Evolutionary conservation across 768 basidiomycete genomes (phyloP).

Genomic region (Brasilioporus rufonigricans): DNA sequence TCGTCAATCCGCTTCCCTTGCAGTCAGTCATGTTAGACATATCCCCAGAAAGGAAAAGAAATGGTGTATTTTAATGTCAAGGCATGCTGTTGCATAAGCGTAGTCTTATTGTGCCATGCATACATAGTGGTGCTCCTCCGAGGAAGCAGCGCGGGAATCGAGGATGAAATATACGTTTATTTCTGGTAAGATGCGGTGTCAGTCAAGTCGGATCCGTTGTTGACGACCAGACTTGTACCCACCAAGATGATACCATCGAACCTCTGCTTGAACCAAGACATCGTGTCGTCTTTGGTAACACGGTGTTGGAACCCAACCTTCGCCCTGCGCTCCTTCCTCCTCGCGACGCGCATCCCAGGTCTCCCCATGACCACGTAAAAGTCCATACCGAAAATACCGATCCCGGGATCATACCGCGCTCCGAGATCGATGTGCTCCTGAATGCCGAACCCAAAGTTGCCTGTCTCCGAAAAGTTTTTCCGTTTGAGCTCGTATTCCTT

Average conservation of each 20-base stretch:
- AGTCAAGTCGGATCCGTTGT: background rate
- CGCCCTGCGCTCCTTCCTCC: slow-evolving; percentile 85
- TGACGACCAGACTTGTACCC: slow-evolving; percentile 29
- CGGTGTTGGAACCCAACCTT: slow-evolving; percentile 86
- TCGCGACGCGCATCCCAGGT: slow-evolving; percentile 88
- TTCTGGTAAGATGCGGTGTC: slow-evolving; percentile 13
- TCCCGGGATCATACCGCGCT: slow-evolving; percentile 96
- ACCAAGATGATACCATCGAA: slow-evolving; percentile 98
- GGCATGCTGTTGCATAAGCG: slow-evolving; percentile 22
- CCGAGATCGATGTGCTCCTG: slow-evolving; percentile 99
- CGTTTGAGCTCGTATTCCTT: slow-evolving; percentile 99
- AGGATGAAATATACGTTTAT: slow-evolving; percentile 19
- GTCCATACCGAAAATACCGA: slow-evolving; percentile 99
- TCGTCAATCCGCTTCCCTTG: background rate
- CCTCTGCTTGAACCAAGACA: slow-evolving; percentile 99
- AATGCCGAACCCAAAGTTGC: slow-evolving; percentile 99
- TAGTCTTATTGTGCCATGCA: slow-evolving; percentile 28
- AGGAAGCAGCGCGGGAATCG: background rate
- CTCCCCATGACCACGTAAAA: slow-evolving; percentile 98
- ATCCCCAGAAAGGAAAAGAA: background rate
- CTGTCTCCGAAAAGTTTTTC: slow-evolving; percentile 97
- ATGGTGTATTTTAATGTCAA: slow-evolving; percentile 22
- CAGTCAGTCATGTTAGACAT: background rate
- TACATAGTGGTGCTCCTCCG: slow-evolving; percentile 11
- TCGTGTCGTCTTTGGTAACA: slow-evolving; percentile 94